Evolutionary conservation across 2,329 filamentous ascomycete species (phyloP).

Genomic region (Onygenales sp.): DNA sequence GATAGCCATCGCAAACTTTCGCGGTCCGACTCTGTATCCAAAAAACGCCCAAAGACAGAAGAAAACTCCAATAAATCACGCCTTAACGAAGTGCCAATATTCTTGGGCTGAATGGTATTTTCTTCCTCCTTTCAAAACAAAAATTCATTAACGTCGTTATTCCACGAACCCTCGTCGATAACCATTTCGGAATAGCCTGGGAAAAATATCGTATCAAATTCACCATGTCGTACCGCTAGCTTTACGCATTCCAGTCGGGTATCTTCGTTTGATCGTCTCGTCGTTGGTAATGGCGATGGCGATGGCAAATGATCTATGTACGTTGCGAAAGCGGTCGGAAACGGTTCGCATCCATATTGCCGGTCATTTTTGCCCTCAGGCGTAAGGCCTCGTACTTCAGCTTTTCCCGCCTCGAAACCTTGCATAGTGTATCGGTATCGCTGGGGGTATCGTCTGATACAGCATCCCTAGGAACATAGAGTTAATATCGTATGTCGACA

Average conservation of each 20-base stretch:
- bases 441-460: background rate
- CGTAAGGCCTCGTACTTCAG: background rate
- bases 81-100: constrained; percentile 36
- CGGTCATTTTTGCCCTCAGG: background rate
- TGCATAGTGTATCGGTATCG: background rate
- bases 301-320: background rate
- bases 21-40: constrained; percentile 9
- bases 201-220: background rate
- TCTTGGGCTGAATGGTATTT: constrained; percentile 25
- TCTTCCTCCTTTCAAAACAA: background rate
- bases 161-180: background rate
- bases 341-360: background rate
- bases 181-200: background rate
- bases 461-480: background rate
- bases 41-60: constrained; percentile 14
- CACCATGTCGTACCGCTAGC: too few species aligned
- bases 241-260: too few species aligned
- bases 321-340: background rate
- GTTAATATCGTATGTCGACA: background rate
- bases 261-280: background rate
- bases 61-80: constrained; percentile 26
- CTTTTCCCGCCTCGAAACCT: background rate
- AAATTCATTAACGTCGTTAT: constrained; percentile 1
- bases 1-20: constrained; percentile 4
- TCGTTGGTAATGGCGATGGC: background rate